These are phyloP conservation scores for Penicillium angulare DNA, from an alignment of 495 filamentous ascomycete species.

Conservation along the genomic window DNA sequence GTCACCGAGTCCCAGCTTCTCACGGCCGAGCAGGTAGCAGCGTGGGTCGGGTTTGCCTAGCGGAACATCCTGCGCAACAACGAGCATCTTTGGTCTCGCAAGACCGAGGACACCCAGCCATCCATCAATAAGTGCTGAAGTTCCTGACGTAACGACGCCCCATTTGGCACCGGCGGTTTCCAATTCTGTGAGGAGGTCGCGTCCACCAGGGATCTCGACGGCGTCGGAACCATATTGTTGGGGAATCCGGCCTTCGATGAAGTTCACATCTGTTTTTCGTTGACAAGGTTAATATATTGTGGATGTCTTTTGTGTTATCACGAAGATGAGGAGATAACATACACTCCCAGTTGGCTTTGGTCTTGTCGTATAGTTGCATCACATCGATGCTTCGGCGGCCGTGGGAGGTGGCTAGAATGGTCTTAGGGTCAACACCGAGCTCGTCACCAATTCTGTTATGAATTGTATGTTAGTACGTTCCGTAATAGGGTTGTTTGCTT, in stretches of 20 bases:
- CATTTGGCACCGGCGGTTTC: slow-evolving; percentile 62
- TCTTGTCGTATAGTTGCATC: slow-evolving; percentile 68
- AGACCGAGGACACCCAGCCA: slow-evolving; percentile 82
- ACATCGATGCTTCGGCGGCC: slow-evolving; percentile 83
- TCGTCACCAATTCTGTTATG: slow-evolving; percentile 71
- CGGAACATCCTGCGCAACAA: slow-evolving; percentile 82
- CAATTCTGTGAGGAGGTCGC: slow-evolving; percentile 56
- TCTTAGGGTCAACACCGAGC: slow-evolving; percentile 74
- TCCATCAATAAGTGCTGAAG: slow-evolving; percentile 73
- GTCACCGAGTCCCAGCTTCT: slow-evolving; percentile 57
- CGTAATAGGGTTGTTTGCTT: background rate
- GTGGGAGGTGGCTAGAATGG: slow-evolving; percentile 85
- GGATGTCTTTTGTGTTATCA: too few species aligned
- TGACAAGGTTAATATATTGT: too few species aligned
- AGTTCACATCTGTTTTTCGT: slow-evolving; percentile 62
- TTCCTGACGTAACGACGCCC: slow-evolving; percentile 93
- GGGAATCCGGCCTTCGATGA: slow-evolving; percentile 76
- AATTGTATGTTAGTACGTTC: background rate
- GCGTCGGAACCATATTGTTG: slow-evolving; percentile 72
- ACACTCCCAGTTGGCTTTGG: slow-evolving; percentile 91
- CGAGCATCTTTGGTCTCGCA: slow-evolving; percentile 67
- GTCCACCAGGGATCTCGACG: slow-evolving; percentile 73
- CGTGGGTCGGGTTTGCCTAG: slow-evolving; percentile 82
- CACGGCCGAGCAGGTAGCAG: slow-evolving; percentile 74
- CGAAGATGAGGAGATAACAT: too few species aligned